Percentiles rank a stretch among this genome's conserved stretches.
phyloP scores from a whole-genome alignment of 2,329 filamentous ascomycete genomes.

The Thermothelomyces thermophilus region DNA sequence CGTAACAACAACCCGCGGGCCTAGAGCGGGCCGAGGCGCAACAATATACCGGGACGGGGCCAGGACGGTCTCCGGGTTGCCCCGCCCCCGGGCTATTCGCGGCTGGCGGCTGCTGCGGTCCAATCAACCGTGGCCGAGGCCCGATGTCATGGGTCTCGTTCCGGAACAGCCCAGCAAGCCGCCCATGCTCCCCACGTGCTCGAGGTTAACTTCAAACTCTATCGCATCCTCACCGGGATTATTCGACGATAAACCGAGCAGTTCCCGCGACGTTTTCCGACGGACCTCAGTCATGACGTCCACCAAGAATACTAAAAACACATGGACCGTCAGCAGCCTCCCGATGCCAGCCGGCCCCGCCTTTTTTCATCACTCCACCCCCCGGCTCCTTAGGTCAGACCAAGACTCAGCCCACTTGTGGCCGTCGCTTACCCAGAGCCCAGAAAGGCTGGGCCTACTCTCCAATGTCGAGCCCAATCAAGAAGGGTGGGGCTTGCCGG shows the following conservation, averaged over 20 bases:
- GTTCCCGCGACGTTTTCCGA: too few species aligned
- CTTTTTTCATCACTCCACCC: too few species aligned
- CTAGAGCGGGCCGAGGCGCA: not conserved
- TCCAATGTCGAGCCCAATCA: slow-evolving; percentile 18
- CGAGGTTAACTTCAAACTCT: slow-evolving; percentile 21
- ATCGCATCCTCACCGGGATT: slow-evolving; percentile 13
- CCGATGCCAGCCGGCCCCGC: too few species aligned
- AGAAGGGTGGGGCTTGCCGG: slow-evolving; percentile 4
- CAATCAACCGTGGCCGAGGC: slow-evolving; percentile 22
- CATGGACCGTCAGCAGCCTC: too few species aligned
- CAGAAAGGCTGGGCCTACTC: slow-evolving; percentile 11
- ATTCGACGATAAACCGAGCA: slow-evolving; percentile 11
- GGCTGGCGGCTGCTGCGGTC: slow-evolving; percentile 3
- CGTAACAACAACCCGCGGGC: not conserved
- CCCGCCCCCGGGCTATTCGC: slow-evolving; percentile 23
- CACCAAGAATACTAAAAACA: too few species aligned
- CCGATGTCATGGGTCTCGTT: slow-evolving; percentile 16
- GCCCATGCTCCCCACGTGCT: slow-evolving; percentile 18
- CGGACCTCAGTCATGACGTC: too few species aligned
- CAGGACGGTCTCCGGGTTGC: not conserved
- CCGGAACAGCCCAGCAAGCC: slow-evolving; percentile 17
- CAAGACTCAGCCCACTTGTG: slow-evolving; percentile 28
- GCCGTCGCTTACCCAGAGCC: slow-evolving; percentile 12
- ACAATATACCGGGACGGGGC: not conserved
- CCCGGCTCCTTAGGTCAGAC: slow-evolving; percentile 13